A percentile compares a stretch with the other conserved stretches of the same genome.
Evolutionary conservation across 2,329 filamentous ascomycete genomes (phyloP).

Genomic region (Fusarium citri): DNA sequence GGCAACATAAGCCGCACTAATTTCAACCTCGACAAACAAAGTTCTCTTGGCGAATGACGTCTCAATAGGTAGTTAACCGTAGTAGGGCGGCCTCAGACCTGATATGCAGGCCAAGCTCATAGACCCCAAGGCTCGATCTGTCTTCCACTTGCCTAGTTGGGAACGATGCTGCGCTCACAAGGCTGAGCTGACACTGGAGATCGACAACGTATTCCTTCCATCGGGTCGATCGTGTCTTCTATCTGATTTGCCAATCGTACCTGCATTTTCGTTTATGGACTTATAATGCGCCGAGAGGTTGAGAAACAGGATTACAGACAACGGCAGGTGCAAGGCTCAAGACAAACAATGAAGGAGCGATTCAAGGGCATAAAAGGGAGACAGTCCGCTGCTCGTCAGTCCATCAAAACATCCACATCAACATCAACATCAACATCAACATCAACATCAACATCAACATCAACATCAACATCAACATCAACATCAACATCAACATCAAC

Average conservation of each 20-base stretch:
- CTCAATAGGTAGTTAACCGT: too few relatives aligned
- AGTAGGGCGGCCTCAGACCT: too few relatives aligned
- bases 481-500: too few relatives aligned
- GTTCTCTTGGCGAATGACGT: not conserved
- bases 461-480: too few relatives aligned
- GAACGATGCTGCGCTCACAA: not conserved
- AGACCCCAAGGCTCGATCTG: not conserved
- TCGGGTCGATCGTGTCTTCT: not conserved
- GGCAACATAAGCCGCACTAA: not conserved
- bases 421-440: not conserved
- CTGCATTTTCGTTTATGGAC: not conserved
- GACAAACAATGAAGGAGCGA: not conserved
- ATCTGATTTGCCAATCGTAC: not conserved
- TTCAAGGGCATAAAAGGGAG: not conserved
- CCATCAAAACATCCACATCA: not conserved
- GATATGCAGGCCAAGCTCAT: not conserved
- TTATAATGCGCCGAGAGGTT: too few relatives aligned
- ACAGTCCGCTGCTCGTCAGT: rapidly evolving
- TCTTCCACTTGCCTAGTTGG: not conserved
- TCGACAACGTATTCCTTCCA: too few relatives aligned
- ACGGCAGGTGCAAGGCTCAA: not conserved
- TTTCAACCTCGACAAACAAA: not conserved
- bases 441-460: too few relatives aligned
- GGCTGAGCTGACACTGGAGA: not conserved
- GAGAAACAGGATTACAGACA: not conserved